These are phyloP conservation scores for Cyclocybe aegerita DNA, from an alignment of 768 basidiomycete species.

Conservation along the genomic window DNA sequence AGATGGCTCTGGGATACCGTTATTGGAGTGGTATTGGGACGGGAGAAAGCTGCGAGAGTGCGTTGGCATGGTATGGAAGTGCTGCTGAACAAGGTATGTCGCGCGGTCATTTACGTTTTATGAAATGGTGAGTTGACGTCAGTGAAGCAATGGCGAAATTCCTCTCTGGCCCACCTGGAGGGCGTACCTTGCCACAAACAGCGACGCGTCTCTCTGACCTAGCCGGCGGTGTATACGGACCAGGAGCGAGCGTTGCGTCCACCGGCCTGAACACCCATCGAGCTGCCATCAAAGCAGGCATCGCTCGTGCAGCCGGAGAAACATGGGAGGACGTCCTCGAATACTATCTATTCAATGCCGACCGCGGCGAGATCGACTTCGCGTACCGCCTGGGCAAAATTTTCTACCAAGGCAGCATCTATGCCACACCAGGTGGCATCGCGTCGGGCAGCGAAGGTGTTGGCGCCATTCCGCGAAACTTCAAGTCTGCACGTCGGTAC, in stretches of 20 bases:
- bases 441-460: slow-evolving; percentile 91
- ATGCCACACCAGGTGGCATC: slow-evolving; percentile 74
- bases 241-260: slow-evolving; percentile 91
- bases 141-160: slow-evolving; percentile 77
- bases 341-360: slow-evolving; percentile 94
- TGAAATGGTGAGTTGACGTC: not conserved
- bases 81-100: slow-evolving; percentile 80
- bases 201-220: slow-evolving; percentile 86
- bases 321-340: slow-evolving; percentile 93
- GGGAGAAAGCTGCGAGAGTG: slow-evolving; percentile 78
- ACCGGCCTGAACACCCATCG: slow-evolving; percentile 72
- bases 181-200: slow-evolving; percentile 79
- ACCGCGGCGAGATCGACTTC: slow-evolving; percentile 86
- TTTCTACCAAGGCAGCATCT: slow-evolving; percentile 94
- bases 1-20: slow-evolving; percentile 92
- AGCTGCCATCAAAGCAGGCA: slow-evolving; percentile 81
- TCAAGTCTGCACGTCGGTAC: slow-evolving; percentile 72
- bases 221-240: slow-evolving; percentile 90
- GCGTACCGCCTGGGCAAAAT: slow-evolving; percentile 94
- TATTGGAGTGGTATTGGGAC: slow-evolving; percentile 97
- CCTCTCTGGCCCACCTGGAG: slow-evolving; percentile 86
- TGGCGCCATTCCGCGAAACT: slow-evolving; percentile 83
- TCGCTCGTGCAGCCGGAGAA: slow-evolving; percentile 84
- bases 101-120: not conserved
- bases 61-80: slow-evolving; percentile 85